Conservation (phyloP, 768 basidiomycete genomes). For the Candolleomyces eurysporus region DNA sequence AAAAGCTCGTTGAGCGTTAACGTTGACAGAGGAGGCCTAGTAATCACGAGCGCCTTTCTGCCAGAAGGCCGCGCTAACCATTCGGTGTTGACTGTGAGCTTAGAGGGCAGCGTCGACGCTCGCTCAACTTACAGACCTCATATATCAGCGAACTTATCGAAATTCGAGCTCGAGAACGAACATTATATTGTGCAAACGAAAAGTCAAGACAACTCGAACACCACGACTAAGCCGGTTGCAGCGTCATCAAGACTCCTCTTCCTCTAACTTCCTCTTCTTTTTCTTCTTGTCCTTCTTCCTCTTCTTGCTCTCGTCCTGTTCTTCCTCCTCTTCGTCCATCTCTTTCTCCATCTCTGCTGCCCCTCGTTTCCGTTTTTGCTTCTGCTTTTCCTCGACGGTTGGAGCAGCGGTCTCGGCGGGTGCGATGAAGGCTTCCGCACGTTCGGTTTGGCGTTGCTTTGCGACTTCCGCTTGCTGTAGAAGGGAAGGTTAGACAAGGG, state of each 20-base stretch:
- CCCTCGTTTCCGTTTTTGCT: conserved; percentile 41
- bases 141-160: too few relatives aligned
- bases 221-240: too few relatives aligned
- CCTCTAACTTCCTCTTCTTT: conserved; percentile 12
- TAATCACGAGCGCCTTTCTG: too few relatives aligned
- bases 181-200: too few relatives aligned
- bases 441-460: conserved; percentile 69
- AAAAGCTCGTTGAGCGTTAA: too few relatives aligned
- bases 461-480: conserved; percentile 76
- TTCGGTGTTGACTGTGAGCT: too few relatives aligned
- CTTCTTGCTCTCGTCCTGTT: conserved; percentile 29
- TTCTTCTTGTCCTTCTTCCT: conserved; percentile 29
- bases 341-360: conserved; percentile 34
- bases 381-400: conserved; percentile 74
- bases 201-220: too few relatives aligned
- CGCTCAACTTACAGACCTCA: too few relatives aligned
- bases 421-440: conserved; percentile 86
- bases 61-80: too few relatives aligned
- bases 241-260: not conserved
- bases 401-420: conserved; percentile 76
- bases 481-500: not conserved
- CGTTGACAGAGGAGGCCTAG: too few relatives aligned
- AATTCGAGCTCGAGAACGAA: too few relatives aligned
- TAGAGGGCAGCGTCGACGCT: too few relatives aligned
- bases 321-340: conserved; percentile 39